A percentile compares a stretch with the other conserved stretches of the same genome.
These are phyloP conservation scores for Torulaspora delbrueckii DNA, from an alignment of 805 yeast species.

Conservation along the genomic window DNA sequence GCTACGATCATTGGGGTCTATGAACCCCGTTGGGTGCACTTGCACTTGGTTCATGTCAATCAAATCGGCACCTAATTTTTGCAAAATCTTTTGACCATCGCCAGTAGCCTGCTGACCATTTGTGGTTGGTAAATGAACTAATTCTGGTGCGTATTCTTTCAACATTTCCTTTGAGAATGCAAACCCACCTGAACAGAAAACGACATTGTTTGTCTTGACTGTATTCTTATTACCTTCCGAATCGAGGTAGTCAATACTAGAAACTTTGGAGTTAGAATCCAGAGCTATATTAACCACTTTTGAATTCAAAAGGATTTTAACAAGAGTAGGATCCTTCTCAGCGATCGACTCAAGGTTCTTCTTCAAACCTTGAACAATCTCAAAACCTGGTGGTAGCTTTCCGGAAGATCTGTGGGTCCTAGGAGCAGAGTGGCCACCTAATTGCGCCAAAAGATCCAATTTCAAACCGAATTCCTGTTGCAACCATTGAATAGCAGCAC, in stretches of 20 bases:
- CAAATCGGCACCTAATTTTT: constrained; percentile 43
- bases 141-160: constrained; percentile 43
- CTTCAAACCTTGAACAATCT: constrained; percentile 45
- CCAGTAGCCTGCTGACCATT: constrained; percentile 55
- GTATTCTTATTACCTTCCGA: constrained; percentile 23
- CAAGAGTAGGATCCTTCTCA: constrained; percentile 26
- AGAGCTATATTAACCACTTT: constrained; percentile 37
- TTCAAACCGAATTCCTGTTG: constrained; percentile 58
- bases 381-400: constrained; percentile 55
- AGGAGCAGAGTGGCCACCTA: constrained; percentile 79
- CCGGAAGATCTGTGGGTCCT: constrained; percentile 76
- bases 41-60: constrained; percentile 57
- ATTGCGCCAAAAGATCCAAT: constrained; percentile 60
- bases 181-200: constrained; percentile 59
- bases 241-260: constrained; percentile 42
- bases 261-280: constrained; percentile 30
- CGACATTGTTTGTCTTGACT: constrained; percentile 35
- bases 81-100: constrained; percentile 52
- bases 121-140: constrained; percentile 47
- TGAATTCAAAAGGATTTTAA: constrained; percentile 39
- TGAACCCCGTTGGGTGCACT: constrained; percentile 60
- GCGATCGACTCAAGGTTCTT: constrained; percentile 36
- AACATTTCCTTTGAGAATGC: constrained; percentile 40
- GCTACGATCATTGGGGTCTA: constrained; percentile 40
- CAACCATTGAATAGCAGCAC: constrained; percentile 68